A percentile compares a stretch with the other conserved stretches of the same genome.
phyloP scores from a whole-genome alignment of 176 grass and related monocot genomes.

The Zea luxurians region DNA sequence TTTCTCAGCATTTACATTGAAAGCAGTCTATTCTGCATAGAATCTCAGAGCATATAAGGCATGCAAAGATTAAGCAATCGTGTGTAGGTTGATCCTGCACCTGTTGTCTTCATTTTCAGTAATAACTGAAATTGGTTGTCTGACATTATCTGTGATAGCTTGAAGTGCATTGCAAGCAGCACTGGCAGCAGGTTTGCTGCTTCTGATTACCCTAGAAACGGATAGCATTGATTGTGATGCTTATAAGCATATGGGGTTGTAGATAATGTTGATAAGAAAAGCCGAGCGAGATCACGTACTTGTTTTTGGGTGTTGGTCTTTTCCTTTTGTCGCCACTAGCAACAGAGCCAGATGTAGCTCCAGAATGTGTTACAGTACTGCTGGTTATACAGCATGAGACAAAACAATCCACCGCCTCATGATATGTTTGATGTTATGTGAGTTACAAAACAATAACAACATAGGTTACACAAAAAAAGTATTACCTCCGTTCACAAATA shows the following conservation, averaged over 20 bases:
- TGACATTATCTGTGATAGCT: conserved; percentile 39
- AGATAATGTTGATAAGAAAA: conserved; percentile 37
- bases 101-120: conserved; percentile 66
- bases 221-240: conserved; percentile 15
- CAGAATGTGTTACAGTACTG: conserved; percentile 57
- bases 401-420: conserved; percentile 17
- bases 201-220: conserved; percentile 63
- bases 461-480: conserved; percentile 7
- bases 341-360: conserved; percentile 57
- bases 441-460: not conserved
- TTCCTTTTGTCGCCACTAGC: conserved; percentile 57
- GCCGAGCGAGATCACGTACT: conserved; percentile 2
- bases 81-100: conserved; percentile 37
- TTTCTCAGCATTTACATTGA: not conserved
- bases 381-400: conserved; percentile 45
- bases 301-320: conserved; percentile 47
- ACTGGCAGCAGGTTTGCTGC: conserved; percentile 41
- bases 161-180: conserved; percentile 26
- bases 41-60: conserved; percentile 25
- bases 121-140: conserved; percentile 47
- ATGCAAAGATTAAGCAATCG: conserved; percentile 24
- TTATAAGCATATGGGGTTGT: not conserved
- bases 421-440: conserved; percentile 30
- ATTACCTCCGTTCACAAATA: no score
- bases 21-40: not conserved